Percentiles rank a stretch among this genome's conserved stretches.
These are phyloP conservation scores for Cutaneotrichosporon cavernicola DNA, from an alignment of 1,284 basidiomycete species.

Conservation along the genomic window DNA sequence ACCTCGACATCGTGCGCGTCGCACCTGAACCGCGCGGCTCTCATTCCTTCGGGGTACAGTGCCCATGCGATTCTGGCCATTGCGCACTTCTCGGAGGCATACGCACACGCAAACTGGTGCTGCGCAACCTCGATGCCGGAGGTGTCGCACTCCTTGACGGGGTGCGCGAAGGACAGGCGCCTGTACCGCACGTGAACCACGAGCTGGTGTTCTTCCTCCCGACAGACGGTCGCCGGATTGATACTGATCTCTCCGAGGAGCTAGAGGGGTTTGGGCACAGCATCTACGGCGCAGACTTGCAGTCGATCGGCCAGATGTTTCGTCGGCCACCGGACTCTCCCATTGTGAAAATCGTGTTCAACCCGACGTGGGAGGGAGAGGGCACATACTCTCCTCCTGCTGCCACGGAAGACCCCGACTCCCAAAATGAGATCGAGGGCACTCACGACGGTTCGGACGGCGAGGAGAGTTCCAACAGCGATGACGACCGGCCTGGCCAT, in stretches of 20 bases:
- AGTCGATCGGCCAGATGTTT: neutral
- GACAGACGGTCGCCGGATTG: neutral
- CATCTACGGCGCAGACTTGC: neutral
- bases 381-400: too few relatives aligned
- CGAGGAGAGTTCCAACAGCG: too few relatives aligned
- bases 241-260: too few relatives aligned
- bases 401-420: too few relatives aligned
- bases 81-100: conserved; percentile 2
- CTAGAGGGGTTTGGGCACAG: neutral
- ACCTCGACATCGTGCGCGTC: conserved; percentile 7
- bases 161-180: neutral
- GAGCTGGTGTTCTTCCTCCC: conserved; percentile 9
- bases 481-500: too few relatives aligned
- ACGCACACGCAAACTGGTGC: conserved; percentile 7
- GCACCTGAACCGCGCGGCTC: neutral
- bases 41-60: neutral
- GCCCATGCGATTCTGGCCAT: conserved; percentile 4
- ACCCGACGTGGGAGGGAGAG: neutral
- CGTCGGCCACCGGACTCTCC: too few relatives aligned
- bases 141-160: neutral
- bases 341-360: conserved; percentile 1
- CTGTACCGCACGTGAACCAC: neutral
- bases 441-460: too few relatives aligned
- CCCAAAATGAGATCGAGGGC: too few relatives aligned
- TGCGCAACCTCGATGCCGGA: conserved; percentile 12